Evolutionary conservation across 805 yeast genomes (phyloP), one percentile per base, ranked within the genome.

Genomic region (Cyberlindnera petersonii): DNA sequence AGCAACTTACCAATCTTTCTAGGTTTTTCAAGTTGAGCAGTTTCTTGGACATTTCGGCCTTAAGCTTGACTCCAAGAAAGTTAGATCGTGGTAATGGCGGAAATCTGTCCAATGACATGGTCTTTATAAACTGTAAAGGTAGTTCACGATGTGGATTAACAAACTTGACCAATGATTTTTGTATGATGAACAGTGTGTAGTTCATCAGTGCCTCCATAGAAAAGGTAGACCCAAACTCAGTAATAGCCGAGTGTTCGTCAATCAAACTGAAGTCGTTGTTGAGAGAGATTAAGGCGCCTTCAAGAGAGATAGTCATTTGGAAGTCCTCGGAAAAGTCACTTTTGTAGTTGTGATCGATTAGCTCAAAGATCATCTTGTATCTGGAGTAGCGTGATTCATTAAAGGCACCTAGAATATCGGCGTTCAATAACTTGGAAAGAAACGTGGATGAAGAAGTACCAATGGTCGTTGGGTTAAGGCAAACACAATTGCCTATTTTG

Each of bases 61-160:
- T 19, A 9, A 43, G 15, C 9, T 33, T 26, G 26, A 53, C 50
- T 8, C 39, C 47, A 4, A 55, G 31, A 26, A 48, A 55, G 17
- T 48, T 46, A 2, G 55, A 47, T 39, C 49, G 47, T 34, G 60
- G 57, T 17, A 56, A 31, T 10, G 60, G 60, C 7, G 58, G 54
- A 36, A 53, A 50, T 19, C 44, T 39, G 3, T 26, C 39, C 16
- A 51, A 35, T 13, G 43, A 28, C 36, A 52, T 44, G 1, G 33
- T 30, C 5, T 42, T 11, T 6, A 33, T 26, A 16, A 56, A 46
- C 3, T 11, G 14, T 4, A 3, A 1, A 9, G 52, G 48, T 2
- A 50, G 11, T 1, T 22, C 21, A 22, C 42, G 47, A 6, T 26
- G 29, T 4, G 57, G 50, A 24, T 49, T 50, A 17, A 49, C 30